Conservation (phyloP, 1,139 yeast species). For the Hemisphaericaspora xylofermentans region DNA sequence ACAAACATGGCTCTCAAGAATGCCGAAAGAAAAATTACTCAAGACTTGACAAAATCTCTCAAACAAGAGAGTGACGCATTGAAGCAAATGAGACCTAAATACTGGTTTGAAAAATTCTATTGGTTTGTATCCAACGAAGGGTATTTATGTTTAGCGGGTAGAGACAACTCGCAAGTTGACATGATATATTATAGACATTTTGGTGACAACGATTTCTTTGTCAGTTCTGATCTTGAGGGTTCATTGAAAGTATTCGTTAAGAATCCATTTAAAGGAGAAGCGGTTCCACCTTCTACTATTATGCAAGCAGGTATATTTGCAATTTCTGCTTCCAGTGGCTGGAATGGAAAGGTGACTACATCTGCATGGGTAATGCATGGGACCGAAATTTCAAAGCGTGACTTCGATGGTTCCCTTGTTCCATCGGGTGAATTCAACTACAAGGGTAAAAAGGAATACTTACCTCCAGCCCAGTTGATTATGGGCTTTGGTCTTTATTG, state of each 20-base stretch:
- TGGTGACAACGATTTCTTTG: conserved; percentile 67
- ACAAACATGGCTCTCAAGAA: conserved; percentile 78
- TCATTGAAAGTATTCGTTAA: conserved; percentile 76
- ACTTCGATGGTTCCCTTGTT: conserved; percentile 61
- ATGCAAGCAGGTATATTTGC: conserved; percentile 88
- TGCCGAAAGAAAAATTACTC: conserved; percentile 76
- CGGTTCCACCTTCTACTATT: conserved; percentile 79
- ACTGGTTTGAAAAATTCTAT: conserved; percentile 89
- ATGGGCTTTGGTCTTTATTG: conserved; percentile 89
- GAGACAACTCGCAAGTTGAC: conserved; percentile 83
- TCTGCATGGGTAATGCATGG: conserved; percentile 85
- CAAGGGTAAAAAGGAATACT: conserved; percentile 54
- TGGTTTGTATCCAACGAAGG: conserved; percentile 95
- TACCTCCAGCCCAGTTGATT: conserved; percentile 82
- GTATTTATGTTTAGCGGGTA: conserved; percentile 81
- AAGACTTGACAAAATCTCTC: conserved; percentile 66
- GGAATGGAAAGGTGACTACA: conserved; percentile 81
- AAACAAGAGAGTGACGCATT: conserved; percentile 65
- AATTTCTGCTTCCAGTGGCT: conserved; percentile 79
- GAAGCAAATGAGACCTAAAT: conserved; percentile 66
- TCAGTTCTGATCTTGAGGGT: conserved; percentile 74
- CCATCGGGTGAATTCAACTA: conserved; percentile 63
- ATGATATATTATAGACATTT: conserved; percentile 78
- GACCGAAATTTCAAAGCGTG: conserved; percentile 64
- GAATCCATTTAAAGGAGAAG: conserved; percentile 62